Evolutionary conservation across 306 rosid species (phyloP), one percentile per base, ranked within the genome.

Genomic region (Rosa rugosa): DNA sequence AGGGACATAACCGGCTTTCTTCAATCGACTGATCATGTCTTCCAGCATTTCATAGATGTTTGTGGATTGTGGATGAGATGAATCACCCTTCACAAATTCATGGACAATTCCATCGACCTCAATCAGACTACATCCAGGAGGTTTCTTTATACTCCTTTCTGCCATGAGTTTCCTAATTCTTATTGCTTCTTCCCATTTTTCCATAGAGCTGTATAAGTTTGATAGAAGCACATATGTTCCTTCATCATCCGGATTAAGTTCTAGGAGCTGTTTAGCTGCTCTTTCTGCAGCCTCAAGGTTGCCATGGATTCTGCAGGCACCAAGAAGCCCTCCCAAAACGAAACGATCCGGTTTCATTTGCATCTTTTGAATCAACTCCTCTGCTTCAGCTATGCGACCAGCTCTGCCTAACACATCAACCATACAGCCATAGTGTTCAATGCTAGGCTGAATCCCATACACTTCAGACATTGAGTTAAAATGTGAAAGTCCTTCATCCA

Each of bases 251-350:
- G 69, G 78, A n/a, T 69, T 59, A 63, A 72, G 70, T 72, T 82
- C 40, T 11, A 77, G 54, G 40, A 82, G 75, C 57, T 42, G 78
- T 42, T 53, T 72, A 67, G 83, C 79, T 51, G 77, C 80, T 71
- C 80, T 75, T 68, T 75, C 80, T 50, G 78, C 86, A 34, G 53
- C 83, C 73, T 63, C 62, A 9, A 79, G 77, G 63, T 79, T 79
- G 8, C 77, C 70, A 60, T 79, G 74, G 72, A 79, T 60, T 83
- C 83, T 83, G 46, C 75, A 75, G 54, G 83, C 80, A 16, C 77
- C 71, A 23, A 69, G 76, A 75, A 80, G 80, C 54, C 80, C 71
- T 69, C 76, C 44, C 45, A 57, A 60, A 68, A 80, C 73, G 23
- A 53, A 81, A 59, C 45, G 77, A 66, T 69, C 72, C 3, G 54